Percentiles rank a stretch among this genome's conserved stretches.
phyloP scores from a whole-genome alignment of 1,139 yeast genomes.

The Magnusiomyces suaveolens region DNA sequence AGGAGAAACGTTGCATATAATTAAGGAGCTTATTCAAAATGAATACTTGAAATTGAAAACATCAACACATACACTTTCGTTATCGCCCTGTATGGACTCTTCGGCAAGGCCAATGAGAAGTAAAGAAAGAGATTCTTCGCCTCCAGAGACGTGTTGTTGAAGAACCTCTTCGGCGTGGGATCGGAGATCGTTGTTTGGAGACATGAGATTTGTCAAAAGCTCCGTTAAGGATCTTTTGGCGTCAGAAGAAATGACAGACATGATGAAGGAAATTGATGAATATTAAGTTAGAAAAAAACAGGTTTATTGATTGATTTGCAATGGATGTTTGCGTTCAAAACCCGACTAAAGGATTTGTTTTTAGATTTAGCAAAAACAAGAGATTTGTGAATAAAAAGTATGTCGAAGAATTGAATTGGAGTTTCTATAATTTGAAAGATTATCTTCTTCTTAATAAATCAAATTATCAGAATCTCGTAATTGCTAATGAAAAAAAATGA shows the following conservation, averaged over 20 bases:
- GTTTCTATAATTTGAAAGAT: no score
- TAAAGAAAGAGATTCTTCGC: slow-evolving; percentile 47
- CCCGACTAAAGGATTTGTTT: no score
- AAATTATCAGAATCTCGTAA: background rate
- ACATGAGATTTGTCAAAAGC: slow-evolving; percentile 58
- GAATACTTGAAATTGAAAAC: background rate
- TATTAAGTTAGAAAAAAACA: background rate
- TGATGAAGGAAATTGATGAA: background rate
- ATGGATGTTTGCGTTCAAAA: background rate
- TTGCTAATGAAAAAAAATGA: background rate
- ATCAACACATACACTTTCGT: slow-evolving; percentile 38
- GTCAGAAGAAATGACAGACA: slow-evolving; percentile 46
- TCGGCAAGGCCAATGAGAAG: slow-evolving; percentile 73
- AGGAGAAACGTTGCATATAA: background rate
- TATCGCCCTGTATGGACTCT: slow-evolving; percentile 55
- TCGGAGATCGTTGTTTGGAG: slow-evolving; percentile 68
- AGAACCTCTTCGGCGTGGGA: slow-evolving; percentile 67
- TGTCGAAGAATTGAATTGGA: background rate
- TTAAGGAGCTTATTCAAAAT: background rate
- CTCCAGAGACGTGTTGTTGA: slow-evolving; percentile 53
- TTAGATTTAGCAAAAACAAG: no score
- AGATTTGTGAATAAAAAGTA: background rate
- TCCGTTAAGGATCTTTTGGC: slow-evolving; percentile 46
- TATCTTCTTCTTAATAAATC: no score
- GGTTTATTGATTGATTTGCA: background rate